phyloP scores from a whole-genome alignment of 345 rosid species.

The Physaria fendleri region DNA sequence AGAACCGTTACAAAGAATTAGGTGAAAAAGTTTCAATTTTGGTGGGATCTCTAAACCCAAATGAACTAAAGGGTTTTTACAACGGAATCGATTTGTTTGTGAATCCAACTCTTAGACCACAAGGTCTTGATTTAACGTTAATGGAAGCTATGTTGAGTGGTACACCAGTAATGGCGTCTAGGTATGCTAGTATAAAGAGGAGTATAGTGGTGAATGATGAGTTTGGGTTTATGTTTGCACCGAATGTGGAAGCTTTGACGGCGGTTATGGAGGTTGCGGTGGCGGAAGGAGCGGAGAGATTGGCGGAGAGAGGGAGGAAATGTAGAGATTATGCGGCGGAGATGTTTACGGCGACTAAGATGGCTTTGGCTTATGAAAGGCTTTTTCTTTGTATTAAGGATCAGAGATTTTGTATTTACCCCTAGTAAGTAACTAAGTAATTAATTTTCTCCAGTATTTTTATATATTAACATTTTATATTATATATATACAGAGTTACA shows the following conservation, averaged over 20 bases:
- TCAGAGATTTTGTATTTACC: conserved; percentile 55
- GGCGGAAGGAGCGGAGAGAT: conserved; percentile 53
- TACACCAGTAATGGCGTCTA: conserved; percentile 78
- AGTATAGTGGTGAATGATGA: conserved; percentile 75
- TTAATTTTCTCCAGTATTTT: neutral
- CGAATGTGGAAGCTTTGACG: conserved; percentile 68
- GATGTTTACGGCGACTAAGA: conserved; percentile 80
- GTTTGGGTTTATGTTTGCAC: conserved; percentile 84
- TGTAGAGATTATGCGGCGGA: conserved; percentile 58
- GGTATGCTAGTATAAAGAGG: conserved; percentile 83
- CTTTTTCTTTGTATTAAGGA: conserved; percentile 79
- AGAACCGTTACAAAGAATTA: conserved; percentile 59
- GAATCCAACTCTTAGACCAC: conserved; percentile 89
- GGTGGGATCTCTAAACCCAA: conserved; percentile 71
- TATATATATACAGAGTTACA: neutral
- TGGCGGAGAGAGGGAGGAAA: conserved; percentile 69
- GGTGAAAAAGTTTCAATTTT: conserved; percentile 50
- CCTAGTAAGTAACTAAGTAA: conserved; percentile 30
- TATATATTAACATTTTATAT: neutral
- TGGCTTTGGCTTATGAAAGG: conserved; percentile 90
- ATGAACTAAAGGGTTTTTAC: conserved; percentile 57
- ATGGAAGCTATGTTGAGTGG: conserved; percentile 98
- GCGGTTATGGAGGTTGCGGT: conserved; percentile 49
- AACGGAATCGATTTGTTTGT: conserved; percentile 71
- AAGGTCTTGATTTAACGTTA: conserved; percentile 81